Base-by-base conservation (phyloP, 176 grass and related monocot genomes). In the Guadua angustifolia region DNA sequence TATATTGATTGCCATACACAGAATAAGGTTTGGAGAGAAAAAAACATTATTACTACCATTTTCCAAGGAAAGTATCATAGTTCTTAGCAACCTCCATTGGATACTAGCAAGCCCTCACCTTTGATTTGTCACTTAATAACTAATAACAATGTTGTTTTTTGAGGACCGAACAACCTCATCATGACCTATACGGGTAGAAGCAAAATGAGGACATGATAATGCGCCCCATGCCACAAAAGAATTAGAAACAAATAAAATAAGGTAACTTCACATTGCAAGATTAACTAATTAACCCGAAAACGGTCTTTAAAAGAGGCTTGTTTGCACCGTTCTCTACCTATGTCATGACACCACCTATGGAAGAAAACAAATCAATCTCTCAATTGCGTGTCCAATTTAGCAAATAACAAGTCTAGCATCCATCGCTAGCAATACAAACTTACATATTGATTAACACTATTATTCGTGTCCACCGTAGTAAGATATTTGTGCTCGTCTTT, bases 361-460 rank as follows among this genome's bases (percentile, higher is more conserved):
- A 85, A 69, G 25, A 82, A 58, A 84, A 84, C 13, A 70, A 71
- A 83, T 65, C 12, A 26, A 47, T 80, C 35, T 52, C 57, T 83
- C 40, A 87, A 62, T 26, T 59, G 55, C 19, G 9, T 66, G 10
- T 32, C 11, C 26, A 81, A 61, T 82, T 38, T 84, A 82, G 49
- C 10, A 67, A 90, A 74, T 38, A 74, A 68, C 36, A 65, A n/a
- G 56, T 46, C 73, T 40, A 62, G 56, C 29, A 62, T 59, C 42
- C 61, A 75, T 62, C 40, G 38, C 61, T 49, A 62, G 40, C 26
- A 25, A 86, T 77, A 71, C 66, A 64, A 63, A 78, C 93, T 93
- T 94, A 98, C 96, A 98, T 98, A 71, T 98, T 98, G 82, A 98
- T 98, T 43, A 98, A 88, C 68, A 98, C 96, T n/a, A n/a, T n/a